Base-by-base conservation (phyloP, 139 green algal genomes). In the Micractinium conductrix region DNA sequence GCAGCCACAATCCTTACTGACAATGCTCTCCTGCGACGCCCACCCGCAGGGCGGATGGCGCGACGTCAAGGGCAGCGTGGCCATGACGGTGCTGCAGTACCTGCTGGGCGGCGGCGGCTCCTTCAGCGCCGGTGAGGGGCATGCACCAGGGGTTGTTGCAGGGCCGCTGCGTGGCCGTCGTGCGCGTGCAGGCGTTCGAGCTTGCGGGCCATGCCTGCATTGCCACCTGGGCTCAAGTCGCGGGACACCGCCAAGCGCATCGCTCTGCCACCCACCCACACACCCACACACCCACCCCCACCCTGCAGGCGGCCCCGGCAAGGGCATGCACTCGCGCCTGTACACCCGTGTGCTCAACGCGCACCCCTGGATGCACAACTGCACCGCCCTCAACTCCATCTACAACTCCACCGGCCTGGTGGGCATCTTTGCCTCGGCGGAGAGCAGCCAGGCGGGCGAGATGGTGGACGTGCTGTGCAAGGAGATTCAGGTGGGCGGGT, bases 261-360 rank as follows among this genome's bases (percentile, higher is more conserved):
- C 67, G 1, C 35, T 35, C 35, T 38, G 35, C 67, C 37, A 19
- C 37, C 17, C 19, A 30, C 37, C 35, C 50, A 12, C 75, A 5
- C 10, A 17, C 30, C 22, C 60, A 8, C 10, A 26, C 42, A 21
- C 37, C 35, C 7, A 6, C 26, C 37, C 7, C 30, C n/a, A 16
- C 40, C 78, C 30, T 28, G 78, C 90, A 65, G 90, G 89, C 28
- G 95, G 94, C 42, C 95, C 96, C 28, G 97, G 97, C 87, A 99
- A 99, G 89, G 97, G 97, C 88, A 99, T 99, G 97, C 96, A 99
- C 94, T 96, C 91, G 7, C 89, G 96, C 8, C 90, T 99, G 68
- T 99, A 99, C 93, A 96, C 92, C 1, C 92, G 95, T 43, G 96
- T 99, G 81, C 93, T 99, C 33, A 98, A 96, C 89, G 73, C 92